Base-by-base conservation (phyloP, 2,329 filamentous ascomycete genomes). In the Colletotrichum sp. region DNA sequence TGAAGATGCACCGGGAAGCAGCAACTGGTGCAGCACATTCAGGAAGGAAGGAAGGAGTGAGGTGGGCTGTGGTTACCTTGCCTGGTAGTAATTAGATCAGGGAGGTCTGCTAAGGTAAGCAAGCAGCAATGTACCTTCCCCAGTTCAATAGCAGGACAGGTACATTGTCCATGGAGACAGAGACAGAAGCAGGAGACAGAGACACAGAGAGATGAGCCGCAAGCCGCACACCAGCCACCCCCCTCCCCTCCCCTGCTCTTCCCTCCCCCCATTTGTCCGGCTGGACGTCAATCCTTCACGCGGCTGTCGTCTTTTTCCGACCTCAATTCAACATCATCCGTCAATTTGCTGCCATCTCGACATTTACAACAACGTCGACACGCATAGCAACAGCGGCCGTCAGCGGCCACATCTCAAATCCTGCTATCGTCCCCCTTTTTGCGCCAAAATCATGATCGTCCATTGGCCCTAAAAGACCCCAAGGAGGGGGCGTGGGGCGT, bases 401-500 rank as follows among this genome's bases (percentile, higher is more conserved):
- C 60, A 72, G 49, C 68, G 34, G n/a, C 39, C 39, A 13, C 39
- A 55, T 26, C 36, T 59, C 32, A 36, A 68, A 68, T 66, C 59
- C 24, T 65, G 21, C 59, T 4, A 30, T n/a, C 32, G 3, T 36
- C 28, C 8, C 44, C 59, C 34, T 34, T 67, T 49, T 67, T 16
- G 13, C 34, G 57, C 63, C 44, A 36, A 65, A 73, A 69, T 68
- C 64, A 59, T 49, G 36, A 64, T 72, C 26, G 15, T 55, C 55
- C 32, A 65, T 32, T 64, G 64, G 64, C 15, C 10, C 32, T 59
- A 36, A 59, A 7, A 39, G 12, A 12, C 21, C 44, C 26, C 49
- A 62, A 28, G 66, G 49, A 28, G 71, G 71, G 75, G 71, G 75
- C 55, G 75, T 76, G 62, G 30, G 76, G 59, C 30, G 72, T 68